Evolutionary conservation across 129 eudicot species (phyloP), one percentile per base, ranked within the genome.

Genomic region (Silybum marianum): DNA sequence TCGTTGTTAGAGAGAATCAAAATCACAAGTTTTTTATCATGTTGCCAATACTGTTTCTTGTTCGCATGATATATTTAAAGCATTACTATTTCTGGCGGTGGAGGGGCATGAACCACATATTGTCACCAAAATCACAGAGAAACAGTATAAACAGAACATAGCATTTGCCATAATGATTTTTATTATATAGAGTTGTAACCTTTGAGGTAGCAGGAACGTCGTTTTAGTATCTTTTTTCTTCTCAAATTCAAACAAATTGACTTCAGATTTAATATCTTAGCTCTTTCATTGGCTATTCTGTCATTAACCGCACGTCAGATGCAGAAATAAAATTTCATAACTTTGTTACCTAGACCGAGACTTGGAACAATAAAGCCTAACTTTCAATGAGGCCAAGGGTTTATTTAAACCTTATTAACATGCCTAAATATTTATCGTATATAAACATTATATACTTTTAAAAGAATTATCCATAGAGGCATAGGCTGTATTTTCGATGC

Each of bases 151-250:
- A 30, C 51, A 74, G 79, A 69, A 68, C 71, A 54, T 71, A 71
- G 75, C 80, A 67, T 81, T 75, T 67, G 44, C 71, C 62, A 23
- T 75, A 67, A 67, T 75, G 40, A 42, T 48, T 46, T 72, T 73
- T 63, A 58, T 23, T 25, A 16, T 28, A 39, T 77, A 77, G 48
- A 66, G 81, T 6, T 36, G 22, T 73, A 18, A 28, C 34, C 40
- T 74, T 76, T 76, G 72, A 60, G 54, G 54, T 44, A 44, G 32
- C 83, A 81, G 69, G 80, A 81, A 65, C 34, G 25, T 81, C 14
- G 24, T 70, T 11, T 70, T 11, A 70, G 44, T 30, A 25, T 25
- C 6, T 60, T 30, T 54, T 54, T 23, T 7, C n/a, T n/a, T 6
- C 10, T 58, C 66, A 58, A 58, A 18, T 58, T 58, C 66, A 58